Evolutionary conservation across 768 basidiomycete species (phyloP).

Genomic region (Kwoniella bestiolae): DNA sequence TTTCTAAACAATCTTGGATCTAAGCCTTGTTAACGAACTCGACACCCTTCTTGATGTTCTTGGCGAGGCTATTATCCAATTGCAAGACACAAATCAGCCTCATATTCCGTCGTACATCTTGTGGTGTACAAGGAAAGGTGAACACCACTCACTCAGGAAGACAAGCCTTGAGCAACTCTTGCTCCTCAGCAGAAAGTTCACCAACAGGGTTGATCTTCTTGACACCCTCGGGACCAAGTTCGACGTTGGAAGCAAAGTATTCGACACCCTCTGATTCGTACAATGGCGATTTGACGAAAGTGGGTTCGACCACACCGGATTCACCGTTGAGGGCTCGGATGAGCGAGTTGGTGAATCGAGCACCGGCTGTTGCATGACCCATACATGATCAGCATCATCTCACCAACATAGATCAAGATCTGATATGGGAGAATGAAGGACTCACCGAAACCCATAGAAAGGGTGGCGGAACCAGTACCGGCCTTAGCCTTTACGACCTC

Average conservation of each 20-base stretch:
- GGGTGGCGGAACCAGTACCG: conserved; percentile 89
- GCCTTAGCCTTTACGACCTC: conserved; percentile 98
- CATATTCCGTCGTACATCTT: not conserved
- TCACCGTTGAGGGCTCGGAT: conserved; percentile 84
- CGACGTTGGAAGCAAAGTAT: conserved; percentile 86
- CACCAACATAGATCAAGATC: too few relatives aligned
- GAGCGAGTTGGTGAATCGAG: conserved; percentile 81
- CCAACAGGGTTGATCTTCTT: conserved; percentile 82
- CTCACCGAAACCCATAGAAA: conserved; percentile 80
- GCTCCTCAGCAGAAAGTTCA: conserved; percentile 71
- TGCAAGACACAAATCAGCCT: too few relatives aligned
- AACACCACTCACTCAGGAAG: conserved; percentile 66
- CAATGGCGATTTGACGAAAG: conserved; percentile 73
- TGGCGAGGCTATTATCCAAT: conserved; percentile 67
- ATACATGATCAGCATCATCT: conserved; percentile 2
- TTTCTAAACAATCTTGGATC: not conserved
- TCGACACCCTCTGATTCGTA: conserved; percentile 74
- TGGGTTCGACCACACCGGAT: conserved; percentile 81
- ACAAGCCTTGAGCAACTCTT: conserved; percentile 75
- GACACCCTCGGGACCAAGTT: conserved; percentile 83
- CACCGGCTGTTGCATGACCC: conserved; percentile 65
- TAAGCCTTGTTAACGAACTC: conserved; percentile 54
- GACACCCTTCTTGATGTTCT: conserved; percentile 94
- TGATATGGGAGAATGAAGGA: not conserved
- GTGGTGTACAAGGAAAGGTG: not conserved